Base-by-base conservation (phyloP, 2,329 filamentous ascomycete genomes). In the Pyrenophora teres region DNA sequence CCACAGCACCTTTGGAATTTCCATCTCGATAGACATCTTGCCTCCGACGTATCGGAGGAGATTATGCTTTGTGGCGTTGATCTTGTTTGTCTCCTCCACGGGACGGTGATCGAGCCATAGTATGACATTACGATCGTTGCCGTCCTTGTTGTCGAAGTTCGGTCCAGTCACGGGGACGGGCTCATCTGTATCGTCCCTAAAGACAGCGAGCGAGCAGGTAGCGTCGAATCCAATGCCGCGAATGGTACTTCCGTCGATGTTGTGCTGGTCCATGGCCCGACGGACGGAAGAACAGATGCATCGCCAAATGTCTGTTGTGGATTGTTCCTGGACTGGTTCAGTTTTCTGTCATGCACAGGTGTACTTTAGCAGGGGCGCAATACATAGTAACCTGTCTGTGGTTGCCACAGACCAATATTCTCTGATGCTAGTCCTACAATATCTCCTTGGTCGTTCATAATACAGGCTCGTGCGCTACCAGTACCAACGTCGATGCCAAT, bases 1-100 rank as follows among this genome's bases (percentile, higher is more conserved):
- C 94, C 94, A 99, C 51, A 97, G 81, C 1, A 97, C 90, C 78
- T 99, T 99, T 59, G 94, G 94, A 49, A 99, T 95, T 75, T 99
- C 94, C 94, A 99, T 99, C 80, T 99, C 94, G 60, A 97, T 93
- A 72, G 91, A 96, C 94, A 99, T 99, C 73, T 89, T 93, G 58
- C 94, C 94, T 63, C 94, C 94, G 15, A 99, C 94, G 71, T 99
- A 99, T 68, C 92, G 89, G 52, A 99, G 84, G 46, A 99, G 81
- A 74, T 95, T 94, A 80, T 99, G 94, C 46, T 87, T 83, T 2
- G 94, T 97, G 47, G 86, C 85, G 74, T 99, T 99, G 78, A 99
- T 96, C 77, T 90, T 89, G 57, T 90, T 87, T 0, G 93, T 95
- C 81, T 99, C 94, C 54, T 90, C 85, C 12, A 94, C 85, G 0